A percentile compares a stretch with the other conserved stretches of the same genome.
phyloP scores from a whole-genome alignment of 495 filamentous ascomycete species.

The Wilcoxina mikolae region DNA sequence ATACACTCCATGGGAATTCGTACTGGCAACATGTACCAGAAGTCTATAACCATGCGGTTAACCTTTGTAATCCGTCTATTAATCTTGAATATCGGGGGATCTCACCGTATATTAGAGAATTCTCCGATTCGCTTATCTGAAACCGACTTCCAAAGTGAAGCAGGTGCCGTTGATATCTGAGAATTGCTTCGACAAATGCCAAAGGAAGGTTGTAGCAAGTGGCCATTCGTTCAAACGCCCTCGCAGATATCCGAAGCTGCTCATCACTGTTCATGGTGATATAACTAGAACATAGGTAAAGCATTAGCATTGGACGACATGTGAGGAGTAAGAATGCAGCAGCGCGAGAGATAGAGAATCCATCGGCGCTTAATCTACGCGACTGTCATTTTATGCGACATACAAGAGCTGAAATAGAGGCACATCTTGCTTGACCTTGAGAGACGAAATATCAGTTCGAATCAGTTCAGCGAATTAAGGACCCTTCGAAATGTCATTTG shows the following conservation, averaged over 20 bases:
- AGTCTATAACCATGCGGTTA: not conserved
- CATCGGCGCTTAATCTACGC: not conserved
- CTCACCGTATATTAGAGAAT: not conserved
- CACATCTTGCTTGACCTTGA: not conserved
- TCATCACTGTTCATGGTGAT: not conserved
- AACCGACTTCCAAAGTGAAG: not conserved
- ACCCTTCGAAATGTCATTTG: too few species aligned
- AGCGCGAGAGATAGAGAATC: not conserved
- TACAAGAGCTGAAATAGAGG: not conserved
- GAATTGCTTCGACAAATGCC: not conserved
- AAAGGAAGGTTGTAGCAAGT: not conserved
- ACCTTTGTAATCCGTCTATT: not conserved
- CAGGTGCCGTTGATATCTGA: not conserved
- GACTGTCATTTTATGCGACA: not conserved
- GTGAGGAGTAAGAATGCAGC: too few species aligned
- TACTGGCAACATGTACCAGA: not conserved
- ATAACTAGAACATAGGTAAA: not conserved
- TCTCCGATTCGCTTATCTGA: not conserved
- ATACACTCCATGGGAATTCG: not conserved
- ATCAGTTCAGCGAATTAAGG: not conserved
- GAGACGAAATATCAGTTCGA: not conserved
- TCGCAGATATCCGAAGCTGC: not conserved
- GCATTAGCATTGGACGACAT: not conserved
- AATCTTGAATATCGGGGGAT: not conserved
- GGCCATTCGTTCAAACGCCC: not conserved